Base-by-base conservation (phyloP, 2,329 filamentous ascomycete genomes). In the Biscogniauxia marginata region DNA sequence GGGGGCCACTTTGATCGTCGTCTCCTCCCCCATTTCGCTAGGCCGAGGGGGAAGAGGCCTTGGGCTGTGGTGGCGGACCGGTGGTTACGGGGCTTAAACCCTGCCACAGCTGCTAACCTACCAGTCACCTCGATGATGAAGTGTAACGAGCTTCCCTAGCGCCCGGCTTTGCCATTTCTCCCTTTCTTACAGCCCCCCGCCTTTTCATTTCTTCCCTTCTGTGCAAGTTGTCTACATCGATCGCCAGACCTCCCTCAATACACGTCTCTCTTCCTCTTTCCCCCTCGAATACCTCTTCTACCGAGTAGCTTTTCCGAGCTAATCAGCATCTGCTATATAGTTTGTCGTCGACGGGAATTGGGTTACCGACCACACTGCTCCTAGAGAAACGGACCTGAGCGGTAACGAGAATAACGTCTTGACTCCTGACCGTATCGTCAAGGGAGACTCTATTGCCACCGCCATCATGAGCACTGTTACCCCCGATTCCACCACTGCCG, bases 331-430 rank as follows among this genome's bases (percentile, higher is more conserved):
- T 66, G 30, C 43, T 13, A 23, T 67, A 54, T 73, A 97, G 93
- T 99, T 96, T 74, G 90, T 99, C 67, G 93, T 97, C 64, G 91
- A 99, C 82, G 91, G 90, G 65, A 84, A 84, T 66, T 99, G 95
- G 95, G 86, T 86, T 50, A 89, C 87, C 72, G 93, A 97, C 75
- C 85, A 87, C 67, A 85, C 86, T 57, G 89, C 87, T 45, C 89
- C 90, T 57, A 87, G 89, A 75, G 93, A 97, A 77, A 84, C 85
- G 69, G 93, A 97, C 79, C 82, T 84, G 63, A 81, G 86, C 68
- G 89, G 90, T 68, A 96, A 93, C 82, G 80, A 92, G 67, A 98
- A 98, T 83, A 98, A 98, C 84, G 86, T 97, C 62, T 83, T 99
- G 55, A 83, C 84, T 44, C 85, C 89, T 56, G 84, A 91, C 61